phyloP scores from a whole-genome alignment of 352 stramenopile species.

The Phytopythium litorale region DNA sequence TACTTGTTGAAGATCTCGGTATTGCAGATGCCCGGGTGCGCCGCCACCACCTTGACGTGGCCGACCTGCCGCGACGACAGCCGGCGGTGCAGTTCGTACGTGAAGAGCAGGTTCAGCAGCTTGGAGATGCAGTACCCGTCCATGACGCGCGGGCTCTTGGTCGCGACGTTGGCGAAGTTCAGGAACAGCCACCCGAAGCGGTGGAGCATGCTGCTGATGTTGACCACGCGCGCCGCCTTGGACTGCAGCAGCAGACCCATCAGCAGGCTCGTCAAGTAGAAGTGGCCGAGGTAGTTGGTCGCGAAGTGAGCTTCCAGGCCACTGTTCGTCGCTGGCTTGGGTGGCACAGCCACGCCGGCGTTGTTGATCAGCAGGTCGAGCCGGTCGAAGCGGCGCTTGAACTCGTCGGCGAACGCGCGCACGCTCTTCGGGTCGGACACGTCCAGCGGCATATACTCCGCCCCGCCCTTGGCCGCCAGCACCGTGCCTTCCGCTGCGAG shows the following conservation, averaged over 20 bases:
- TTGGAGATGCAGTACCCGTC: conserved; percentile 54
- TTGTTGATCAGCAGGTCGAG: conserved; percentile 79
- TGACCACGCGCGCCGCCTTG: conserved; percentile 35
- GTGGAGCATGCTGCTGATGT: conserved; percentile 51
- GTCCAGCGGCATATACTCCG: conserved; percentile 43
- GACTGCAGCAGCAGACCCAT: conserved; percentile 33
- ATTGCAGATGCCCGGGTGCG: conserved; percentile 44
- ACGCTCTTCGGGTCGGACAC: conserved; percentile 35
- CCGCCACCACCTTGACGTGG: conserved; percentile 45
- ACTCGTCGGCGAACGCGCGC: conserved; percentile 29
- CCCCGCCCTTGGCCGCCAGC: conserved; percentile 13
- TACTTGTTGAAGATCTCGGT: conserved; percentile 53
- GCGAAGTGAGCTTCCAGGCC: conserved; percentile 64
- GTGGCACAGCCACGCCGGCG: conserved; percentile 45
- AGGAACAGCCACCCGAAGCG: conserved; percentile 24
- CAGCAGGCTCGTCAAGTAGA: conserved; percentile 51
- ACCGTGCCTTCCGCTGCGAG: conserved; percentile 7
- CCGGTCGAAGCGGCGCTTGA: conserved; percentile 27
- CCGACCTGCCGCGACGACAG: conserved; percentile 22
- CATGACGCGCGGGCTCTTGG: conserved; percentile 30
- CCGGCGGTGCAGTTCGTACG: conserved; percentile 50
- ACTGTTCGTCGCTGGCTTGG: conserved; percentile 27
- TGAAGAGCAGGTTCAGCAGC: conserved; percentile 60
- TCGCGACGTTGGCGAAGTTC: conserved; percentile 31
- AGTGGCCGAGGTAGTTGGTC: conserved; percentile 71